These are phyloP conservation scores for Aquilaria yunnanensis DNA, from an alignment of 345 rosid species.

Conservation along the genomic window DNA sequence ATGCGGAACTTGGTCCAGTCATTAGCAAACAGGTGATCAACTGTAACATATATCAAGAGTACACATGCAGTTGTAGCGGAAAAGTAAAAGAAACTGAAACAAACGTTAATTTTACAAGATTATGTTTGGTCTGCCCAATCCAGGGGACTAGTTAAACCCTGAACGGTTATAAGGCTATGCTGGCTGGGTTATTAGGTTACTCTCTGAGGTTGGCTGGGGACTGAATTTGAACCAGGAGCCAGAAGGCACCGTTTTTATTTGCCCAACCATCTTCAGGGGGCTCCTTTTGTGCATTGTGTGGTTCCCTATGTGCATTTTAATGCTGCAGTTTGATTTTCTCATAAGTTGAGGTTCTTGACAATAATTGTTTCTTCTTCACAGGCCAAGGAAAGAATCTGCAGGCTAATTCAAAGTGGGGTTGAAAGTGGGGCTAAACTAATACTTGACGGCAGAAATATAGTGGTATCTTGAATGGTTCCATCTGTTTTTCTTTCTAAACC, in stretches of 20 bases:
- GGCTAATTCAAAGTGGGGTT: constrained; percentile 77
- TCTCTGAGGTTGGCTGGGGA: too few species aligned
- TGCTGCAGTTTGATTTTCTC: constrained; percentile 2
- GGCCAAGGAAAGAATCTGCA: constrained; percentile 89
- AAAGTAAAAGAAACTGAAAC: too few species aligned
- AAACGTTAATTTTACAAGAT: too few species aligned
- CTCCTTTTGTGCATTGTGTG: background rate
- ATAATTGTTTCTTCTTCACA: constrained; percentile 25
- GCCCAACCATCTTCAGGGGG: too few species aligned
- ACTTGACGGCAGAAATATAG: constrained; percentile 83
- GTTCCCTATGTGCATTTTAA: background rate
- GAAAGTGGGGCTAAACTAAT: constrained; percentile 76
- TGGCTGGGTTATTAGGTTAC: too few species aligned
- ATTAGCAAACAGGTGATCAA: constrained; percentile 74
- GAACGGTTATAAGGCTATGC: too few species aligned
- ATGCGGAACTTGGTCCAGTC: constrained; percentile 93
- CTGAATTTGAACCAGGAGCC: too few species aligned
- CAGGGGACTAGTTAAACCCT: too few species aligned
- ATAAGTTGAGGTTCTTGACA: background rate
- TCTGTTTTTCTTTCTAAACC: background rate
- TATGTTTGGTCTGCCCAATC: too few species aligned
- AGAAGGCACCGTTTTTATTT: too few species aligned
- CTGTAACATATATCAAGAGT: too few species aligned
- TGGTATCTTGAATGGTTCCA: constrained; percentile 34
- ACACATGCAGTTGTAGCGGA: too few species aligned